Percentiles rank a stretch among this genome's conserved stretches.
These are phyloP conservation scores for Gamarada debralockiae DNA, from an alignment of 495 filamentous ascomycete species.

Conservation along the genomic window DNA sequence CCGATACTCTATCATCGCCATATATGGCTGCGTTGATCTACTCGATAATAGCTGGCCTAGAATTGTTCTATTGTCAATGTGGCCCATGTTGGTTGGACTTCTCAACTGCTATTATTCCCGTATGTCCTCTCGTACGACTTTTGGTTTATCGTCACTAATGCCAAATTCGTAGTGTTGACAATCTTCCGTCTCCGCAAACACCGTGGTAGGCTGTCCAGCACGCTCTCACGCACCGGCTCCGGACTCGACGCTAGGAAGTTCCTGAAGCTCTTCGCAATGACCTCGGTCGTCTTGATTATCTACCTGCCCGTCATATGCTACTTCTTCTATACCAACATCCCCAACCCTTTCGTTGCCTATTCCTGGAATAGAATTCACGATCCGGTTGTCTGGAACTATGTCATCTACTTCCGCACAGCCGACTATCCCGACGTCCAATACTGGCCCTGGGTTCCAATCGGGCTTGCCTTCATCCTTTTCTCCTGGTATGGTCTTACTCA, in stretches of 20 bases:
- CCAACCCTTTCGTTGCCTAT: conserved; percentile 40
- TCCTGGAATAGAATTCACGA: conserved; percentile 52
- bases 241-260: conserved; percentile 64
- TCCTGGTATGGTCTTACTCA: conserved; percentile 76
- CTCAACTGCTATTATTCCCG: conserved; percentile 66
- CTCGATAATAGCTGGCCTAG: conserved; percentile 69
- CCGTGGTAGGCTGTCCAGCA: conserved; percentile 60
- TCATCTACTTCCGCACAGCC: conserved; percentile 58
- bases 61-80: conserved; percentile 61
- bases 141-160: conserved; percentile 15
- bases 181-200: conserved; percentile 66
- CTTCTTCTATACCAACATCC: conserved; percentile 55
- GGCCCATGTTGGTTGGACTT: conserved; percentile 61
- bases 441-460: conserved; percentile 66
- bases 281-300: conserved; percentile 60
- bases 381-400: conserved; percentile 48
- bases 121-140: conserved; percentile 40
- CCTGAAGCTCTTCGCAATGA: conserved; percentile 72
- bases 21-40: conserved; percentile 66
- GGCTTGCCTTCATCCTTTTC: conserved; percentile 59
- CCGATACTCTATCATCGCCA: conserved; percentile 70
- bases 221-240: conserved; percentile 43
- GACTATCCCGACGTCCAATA: conserved; percentile 44
- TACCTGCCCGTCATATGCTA: conserved; percentile 62
- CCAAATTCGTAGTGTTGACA: conserved; percentile 51